Evolutionary conservation across 352 stramenopile species (phyloP), one percentile per base, ranked within the genome.

Genomic region (Phytophthora aleatoria): DNA sequence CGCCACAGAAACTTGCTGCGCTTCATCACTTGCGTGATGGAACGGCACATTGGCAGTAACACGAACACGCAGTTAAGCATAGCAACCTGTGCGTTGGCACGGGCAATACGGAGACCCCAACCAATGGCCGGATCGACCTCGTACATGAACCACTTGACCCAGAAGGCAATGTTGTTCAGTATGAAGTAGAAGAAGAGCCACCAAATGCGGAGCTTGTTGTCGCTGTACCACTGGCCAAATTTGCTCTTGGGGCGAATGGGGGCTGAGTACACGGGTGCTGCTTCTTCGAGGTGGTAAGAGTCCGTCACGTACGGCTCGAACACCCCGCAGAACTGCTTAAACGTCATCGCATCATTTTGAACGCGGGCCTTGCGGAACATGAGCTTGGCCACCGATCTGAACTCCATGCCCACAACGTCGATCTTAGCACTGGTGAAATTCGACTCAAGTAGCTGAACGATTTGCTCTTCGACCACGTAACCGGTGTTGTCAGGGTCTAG

Each of bases 381-480:
- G 33, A 91, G 73, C 31, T 64, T 71, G 7, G 81, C 84, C 50
- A 92, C 76, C 4, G 75, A 74, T 31, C 54, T 62, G 43, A 82
- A 84, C 45, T 91, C 77, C 61, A 77, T 90, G n/a, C 84, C 84
- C 2, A 92, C 67, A 26, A 89, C 77, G 27, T 89, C 74, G 50
- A 92, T 77, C 68, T 89, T 89, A 47, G 81, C 83, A 39, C 54
- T 70, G n/a, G 84, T 74, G 42, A 92, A 92, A 67, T 91, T 92
- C 36, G 76, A 74, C 43, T 76, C 71, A 8, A 92, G 65, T 28
- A 92, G 62, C 52, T 78, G 57, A 26, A 79, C 71, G 47, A 91
- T 60, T 59, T 91, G 84, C 13, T 76, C 69, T 43, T 78, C 61
- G 12, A 83, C 76, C 31, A 92, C 74, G 50, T 63, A 74, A 10